Conservation (phyloP, 164 flowering plant species). For the grape (Vitis vinifera) region ASM3070453v1 NC_081808.1:5531501-5532000, state of each 20-base stretch:
- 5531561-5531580: neutral
- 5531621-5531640: constrained; percentile 83
- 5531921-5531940: constrained; percentile 96
- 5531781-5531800: constrained; percentile 66
- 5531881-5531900: constrained; percentile 28
- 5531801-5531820: constrained; percentile 90
- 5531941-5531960: constrained; percentile 78
- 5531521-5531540: constrained; percentile 86
- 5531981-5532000: constrained; percentile 92
- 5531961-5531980: constrained; percentile 75
- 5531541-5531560: neutral
- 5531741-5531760: constrained; percentile 91
- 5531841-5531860: constrained; percentile 1
- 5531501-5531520: constrained; percentile 98
- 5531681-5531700: constrained; percentile 76
- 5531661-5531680: constrained; percentile 66
- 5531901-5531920: constrained; percentile 99
- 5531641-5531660: constrained; percentile 76
- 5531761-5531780: constrained; percentile 99
- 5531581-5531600: constrained; percentile 8
- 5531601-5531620: constrained; percentile 84
- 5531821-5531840: constrained; percentile 58
- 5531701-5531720: constrained; percentile 52
- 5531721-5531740: constrained; percentile 85
- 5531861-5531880: constrained; percentile 4